Evolutionary conservation across 1,139 yeast species (phyloP).

Genomic region (Yamadazyma trypodendri): DNA sequence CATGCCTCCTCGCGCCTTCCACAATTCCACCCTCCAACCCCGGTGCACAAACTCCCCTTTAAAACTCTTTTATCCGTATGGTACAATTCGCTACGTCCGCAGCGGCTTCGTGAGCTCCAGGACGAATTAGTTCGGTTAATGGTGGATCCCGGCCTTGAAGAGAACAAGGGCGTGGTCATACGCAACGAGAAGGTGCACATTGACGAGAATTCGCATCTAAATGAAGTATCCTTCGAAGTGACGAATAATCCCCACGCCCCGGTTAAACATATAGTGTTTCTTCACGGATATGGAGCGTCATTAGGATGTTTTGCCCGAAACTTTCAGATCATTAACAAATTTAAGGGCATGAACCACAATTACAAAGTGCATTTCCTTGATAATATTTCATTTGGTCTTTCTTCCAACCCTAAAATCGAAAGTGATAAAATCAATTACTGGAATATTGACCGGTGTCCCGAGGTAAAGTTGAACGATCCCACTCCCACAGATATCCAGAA

Average conservation of each 20-base stretch:
- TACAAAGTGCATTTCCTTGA: slow-evolving; percentile 72
- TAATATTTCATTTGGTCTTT: slow-evolving; percentile 80
- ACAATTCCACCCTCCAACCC: slow-evolving; percentile 4
- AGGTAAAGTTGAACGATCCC: slow-evolving; percentile 30
- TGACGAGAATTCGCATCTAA: slow-evolving; percentile 30
- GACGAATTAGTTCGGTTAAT: slow-evolving; percentile 35
- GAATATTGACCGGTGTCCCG: slow-evolving; percentile 28
- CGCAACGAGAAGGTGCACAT: slow-evolving; percentile 23
- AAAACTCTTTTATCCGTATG: slow-evolving; percentile 20
- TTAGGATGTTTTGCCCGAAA: slow-evolving; percentile 82
- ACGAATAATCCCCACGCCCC: slow-evolving; percentile 20
- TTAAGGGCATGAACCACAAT: slow-evolving; percentile 41
- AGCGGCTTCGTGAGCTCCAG: slow-evolving; percentile 31
- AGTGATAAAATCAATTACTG: slow-evolving; percentile 16
- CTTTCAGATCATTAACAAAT: slow-evolving; percentile 47
- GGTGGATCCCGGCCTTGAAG: slow-evolving; percentile 24
- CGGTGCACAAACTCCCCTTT: slow-evolving; percentile 9
- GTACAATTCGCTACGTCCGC: slow-evolving; percentile 29
- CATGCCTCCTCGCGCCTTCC: too few species aligned
- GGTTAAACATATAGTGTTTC: slow-evolving; percentile 54
- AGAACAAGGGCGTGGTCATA: slow-evolving; percentile 23
- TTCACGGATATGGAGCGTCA: slow-evolving; percentile 94
- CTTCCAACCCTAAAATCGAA: slow-evolving; percentile 57
- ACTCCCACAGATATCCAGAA: slow-evolving; percentile 28
- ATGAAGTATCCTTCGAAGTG: slow-evolving; percentile 37